Base-by-base conservation (phyloP, 352 stramenopile genomes). In the Phytophthora kernoviae region DNA sequence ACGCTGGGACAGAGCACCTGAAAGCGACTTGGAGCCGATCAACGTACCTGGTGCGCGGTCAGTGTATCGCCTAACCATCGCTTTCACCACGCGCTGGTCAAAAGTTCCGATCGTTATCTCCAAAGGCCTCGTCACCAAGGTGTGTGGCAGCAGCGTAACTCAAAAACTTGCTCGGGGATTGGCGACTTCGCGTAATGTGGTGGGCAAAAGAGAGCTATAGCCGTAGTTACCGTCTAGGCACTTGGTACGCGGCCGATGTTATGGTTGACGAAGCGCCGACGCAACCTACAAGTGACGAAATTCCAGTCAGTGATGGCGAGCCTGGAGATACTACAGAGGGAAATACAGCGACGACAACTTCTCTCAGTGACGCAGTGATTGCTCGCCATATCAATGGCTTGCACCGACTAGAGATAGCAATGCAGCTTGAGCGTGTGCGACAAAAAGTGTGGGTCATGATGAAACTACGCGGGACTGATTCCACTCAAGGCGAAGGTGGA, bases 201-300 rank as follows among this genome's bases (percentile, higher is more conserved):
- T 94, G 86, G 86, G 84, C 80, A 0, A 75, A 81, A n/a, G 86
- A 94, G 54, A 88, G 78, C 20, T 91, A 77, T 48, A 93, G 84
- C 50, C 70, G 86, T 12, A 82, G 73, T 50, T 91, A 88, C 51
- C 76, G 83, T 1, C 55, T 93, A 7, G 86, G 86, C 2, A 88
- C 84, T 1, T 95, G 84, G 86, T 95, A 90, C 46, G 73, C 68
- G 0, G 73, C 72, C 0, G 81, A 91, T n/a, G 62, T 88, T 4
- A 51, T 63, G 14, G 11, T 55, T 9, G 48, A 68, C n/a, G 33
- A 65, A 12, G 32, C 15, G 9, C 15, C 40, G 26, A 41, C 24
- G 32, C 9, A 34, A 4, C 12, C 27, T 1, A 46, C 41, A 41
- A 30, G 1, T 32, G 6, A 18, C 6, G 22, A n/a, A n/a, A n/a